These are phyloP conservation scores for Penicillium sp. DNA, from an alignment of 2,329 filamentous ascomycete genomes.

Conservation along the genomic window DNA sequence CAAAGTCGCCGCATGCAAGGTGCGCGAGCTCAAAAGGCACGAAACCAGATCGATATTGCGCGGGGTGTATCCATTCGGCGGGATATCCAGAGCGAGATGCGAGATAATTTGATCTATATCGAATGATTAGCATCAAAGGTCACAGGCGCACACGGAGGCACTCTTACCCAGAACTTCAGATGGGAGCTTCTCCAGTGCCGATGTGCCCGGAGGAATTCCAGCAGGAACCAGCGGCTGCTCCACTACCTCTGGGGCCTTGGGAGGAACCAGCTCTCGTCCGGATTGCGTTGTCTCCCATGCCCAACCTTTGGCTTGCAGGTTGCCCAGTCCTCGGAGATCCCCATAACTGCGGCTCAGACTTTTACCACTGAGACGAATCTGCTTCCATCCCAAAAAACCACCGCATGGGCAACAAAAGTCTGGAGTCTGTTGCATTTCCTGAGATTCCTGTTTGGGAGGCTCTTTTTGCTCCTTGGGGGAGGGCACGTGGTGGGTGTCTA, in stretches of 20 bases:
- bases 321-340: constrained; percentile 39
- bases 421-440: constrained; percentile 38
- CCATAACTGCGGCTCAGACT: constrained; percentile 47
- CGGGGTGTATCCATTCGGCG: constrained; percentile 70
- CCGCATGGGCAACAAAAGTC: constrained; percentile 50
- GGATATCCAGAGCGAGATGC: constrained; percentile 71
- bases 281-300: constrained; percentile 41
- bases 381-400: constrained; percentile 47
- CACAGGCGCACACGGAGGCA: neutral
- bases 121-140: constrained; percentile 1
- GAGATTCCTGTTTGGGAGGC: constrained; percentile 19
- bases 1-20: constrained; percentile 70
- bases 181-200: constrained; percentile 67
- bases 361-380: constrained; percentile 45
- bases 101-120: constrained; percentile 69
- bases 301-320: constrained; percentile 40
- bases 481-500: constrained; percentile 39
- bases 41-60: constrained; percentile 78
- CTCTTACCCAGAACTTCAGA: constrained; percentile 68
- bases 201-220: constrained; percentile 30
- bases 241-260: constrained; percentile 20
- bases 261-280: constrained; percentile 14
- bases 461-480: constrained; percentile 29
- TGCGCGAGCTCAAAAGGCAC: constrained; percentile 72
- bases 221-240: constrained; percentile 21